Evolutionary conservation across 1,284 basidiomycete genomes (phyloP), one percentile per base, ranked within the genome.

Genomic region (Trametes sp.): DNA sequence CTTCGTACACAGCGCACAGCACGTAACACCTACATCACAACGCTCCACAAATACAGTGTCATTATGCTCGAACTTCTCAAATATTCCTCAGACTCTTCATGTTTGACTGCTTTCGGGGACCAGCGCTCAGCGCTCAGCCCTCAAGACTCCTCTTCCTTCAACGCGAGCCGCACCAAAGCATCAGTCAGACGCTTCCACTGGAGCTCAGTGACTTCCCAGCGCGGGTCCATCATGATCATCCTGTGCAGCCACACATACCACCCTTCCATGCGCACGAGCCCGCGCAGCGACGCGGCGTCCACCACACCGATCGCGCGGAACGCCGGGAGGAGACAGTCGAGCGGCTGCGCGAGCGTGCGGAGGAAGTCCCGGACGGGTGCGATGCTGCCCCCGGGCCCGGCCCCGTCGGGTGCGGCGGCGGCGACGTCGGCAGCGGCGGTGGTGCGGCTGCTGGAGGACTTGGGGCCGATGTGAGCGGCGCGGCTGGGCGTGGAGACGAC

Each of bases 331-430:
- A 67, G 53, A 33, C 38, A 31, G 2, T 29, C 45, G 11, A 63
- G 50, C 26, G 63, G 57, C 38, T 51, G 38, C 5, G 33, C 26
- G 38, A 64, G 54, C 21, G 60, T 61, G 35, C 24, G 28, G 2
- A 67, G 59, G 56, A 67, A 67, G 11, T 3, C 23, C 3, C 21
- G 46, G 23, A 67, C 55, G 10, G 62, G 33, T 28, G 29, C 52
- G 44, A 10, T 35, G 33, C 21, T 42, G 16, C 16, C n/a, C 4
- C 46, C 21, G n/a, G 10, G 21, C 41, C 9, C 11, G 38, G 13
- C 29, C 3, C 42, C 46, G 42, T 19, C 29, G 42, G 42, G 16
- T 35, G n/a, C 41, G 33, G 33, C n/a, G 13, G 38, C 26, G 42
- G 42, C 53, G 41, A 24, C n/a, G n/a, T n/a, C 24, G 6, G 44